Conservation (phyloP, 2,329 filamentous ascomycete species). For the Colletotrichum sp. region DNA sequence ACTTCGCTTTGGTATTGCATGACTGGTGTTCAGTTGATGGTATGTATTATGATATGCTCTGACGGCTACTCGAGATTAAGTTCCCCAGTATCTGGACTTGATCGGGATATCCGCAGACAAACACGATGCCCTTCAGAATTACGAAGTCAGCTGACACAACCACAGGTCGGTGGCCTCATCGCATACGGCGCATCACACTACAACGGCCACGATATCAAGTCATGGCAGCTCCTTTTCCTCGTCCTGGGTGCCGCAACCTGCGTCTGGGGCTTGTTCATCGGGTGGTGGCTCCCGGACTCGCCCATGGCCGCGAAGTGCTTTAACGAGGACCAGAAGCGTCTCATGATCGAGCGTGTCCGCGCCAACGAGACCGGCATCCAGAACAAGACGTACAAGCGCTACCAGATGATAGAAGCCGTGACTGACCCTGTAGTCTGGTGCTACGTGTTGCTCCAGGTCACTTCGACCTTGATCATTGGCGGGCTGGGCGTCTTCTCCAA, state of each 20-base stretch:
- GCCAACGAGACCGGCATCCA: conserved; percentile 80
- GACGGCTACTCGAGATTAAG: not conserved
- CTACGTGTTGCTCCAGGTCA: conserved; percentile 63
- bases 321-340: conserved; percentile 67
- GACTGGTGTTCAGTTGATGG: conserved; percentile 60
- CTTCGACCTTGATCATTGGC: conserved; percentile 66
- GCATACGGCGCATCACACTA: conserved; percentile 64
- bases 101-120: not conserved
- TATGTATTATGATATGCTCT: not conserved
- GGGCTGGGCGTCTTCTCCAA: conserved; percentile 71
- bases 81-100: fast-evolving
- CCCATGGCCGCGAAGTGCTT: conserved; percentile 60
- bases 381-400: conserved; percentile 70
- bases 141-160: not conserved
- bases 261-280: conserved; percentile 59
- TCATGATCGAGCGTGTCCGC: conserved; percentile 74
- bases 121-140: not conserved
- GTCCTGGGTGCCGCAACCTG: conserved; percentile 68
- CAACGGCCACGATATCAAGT: conserved; percentile 28
- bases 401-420: conserved; percentile 62
- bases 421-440: conserved; percentile 60
- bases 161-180: conserved; percentile 51
- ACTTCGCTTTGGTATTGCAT: conserved; percentile 70
- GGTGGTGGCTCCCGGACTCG: conserved; percentile 61
- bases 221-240: conserved; percentile 60